Percentiles rank a stretch among this genome's conserved stretches.
Conservation (phyloP, 2,329 filamentous ascomycete species). For the Microsporum ferrugineum region DNA sequence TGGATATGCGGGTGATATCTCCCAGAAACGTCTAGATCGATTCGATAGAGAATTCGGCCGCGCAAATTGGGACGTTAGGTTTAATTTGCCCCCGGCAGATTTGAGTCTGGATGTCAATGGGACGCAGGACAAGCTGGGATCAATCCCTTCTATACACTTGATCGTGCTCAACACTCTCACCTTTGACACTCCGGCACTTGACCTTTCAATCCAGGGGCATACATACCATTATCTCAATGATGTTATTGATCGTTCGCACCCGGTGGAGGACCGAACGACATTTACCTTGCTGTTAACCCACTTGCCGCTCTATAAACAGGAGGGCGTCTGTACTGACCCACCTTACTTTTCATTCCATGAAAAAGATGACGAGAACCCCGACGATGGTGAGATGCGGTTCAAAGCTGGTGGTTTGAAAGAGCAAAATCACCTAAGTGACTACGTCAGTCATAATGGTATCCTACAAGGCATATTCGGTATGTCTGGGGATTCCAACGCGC, state of each 20-base stretch:
- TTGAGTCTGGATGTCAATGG: slow-evolving; percentile 5
- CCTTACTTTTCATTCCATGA: slow-evolving; percentile 75
- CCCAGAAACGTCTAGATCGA: slow-evolving; percentile 57
- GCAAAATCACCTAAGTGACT: slow-evolving; percentile 75
- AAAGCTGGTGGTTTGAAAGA: slow-evolving; percentile 51
- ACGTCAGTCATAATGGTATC: slow-evolving; percentile 58
- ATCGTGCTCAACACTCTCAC: slow-evolving; percentile 88
- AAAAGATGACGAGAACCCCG: slow-evolving; percentile 44
- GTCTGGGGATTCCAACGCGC: slow-evolving; percentile 48
- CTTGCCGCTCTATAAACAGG: slow-evolving; percentile 74
- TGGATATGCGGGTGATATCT: slow-evolving; percentile 88
- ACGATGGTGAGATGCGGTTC: slow-evolving; percentile 24
- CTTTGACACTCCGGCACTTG: slow-evolving; percentile 69
- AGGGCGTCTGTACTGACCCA: slow-evolving; percentile 69
- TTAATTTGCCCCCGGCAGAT: slow-evolving; percentile 42
- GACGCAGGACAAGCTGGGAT: slow-evolving; percentile 23
- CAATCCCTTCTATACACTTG: slow-evolving; percentile 57
- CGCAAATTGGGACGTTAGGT: slow-evolving; percentile 77
- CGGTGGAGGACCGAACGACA: slow-evolving; percentile 51
- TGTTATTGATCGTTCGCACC: slow-evolving; percentile 44
- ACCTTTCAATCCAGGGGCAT: slow-evolving; percentile 54
- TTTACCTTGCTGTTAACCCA: slow-evolving; percentile 85
- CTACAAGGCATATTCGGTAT: slow-evolving; percentile 76
- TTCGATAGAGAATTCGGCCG: slow-evolving; percentile 81
- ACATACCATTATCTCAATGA: slow-evolving; percentile 63